Evolutionary conservation across 345 rosid species (phyloP).

Genomic region (Gossypium bickii): DNA sequence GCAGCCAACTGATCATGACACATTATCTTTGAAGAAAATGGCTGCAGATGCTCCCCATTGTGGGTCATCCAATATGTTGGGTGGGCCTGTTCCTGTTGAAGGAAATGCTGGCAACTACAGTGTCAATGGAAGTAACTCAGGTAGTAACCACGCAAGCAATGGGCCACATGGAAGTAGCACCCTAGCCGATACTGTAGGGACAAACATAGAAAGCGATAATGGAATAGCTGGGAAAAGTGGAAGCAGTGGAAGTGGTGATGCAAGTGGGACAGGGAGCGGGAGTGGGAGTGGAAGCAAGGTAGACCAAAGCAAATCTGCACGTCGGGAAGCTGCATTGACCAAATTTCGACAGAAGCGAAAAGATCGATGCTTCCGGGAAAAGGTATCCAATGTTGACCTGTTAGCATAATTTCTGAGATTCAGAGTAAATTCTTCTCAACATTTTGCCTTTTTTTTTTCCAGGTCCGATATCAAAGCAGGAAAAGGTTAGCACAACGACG

Average conservation of each 20-base stretch:
- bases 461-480: conserved; percentile 38
- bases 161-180: conserved; percentile 38
- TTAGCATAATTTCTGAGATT: background rate
- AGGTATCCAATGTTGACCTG: conserved; percentile 16
- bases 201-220: conserved; percentile 31
- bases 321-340: conserved; percentile 36
- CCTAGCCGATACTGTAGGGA: conserved; percentile 30
- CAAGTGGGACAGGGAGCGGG: conserved; percentile 27
- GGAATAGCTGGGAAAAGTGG: conserved; percentile 34
- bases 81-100: conserved; percentile 29
- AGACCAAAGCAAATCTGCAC: conserved; percentile 24
- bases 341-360: conserved; percentile 36
- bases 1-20: conserved; percentile 29
- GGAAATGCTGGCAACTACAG: conserved; percentile 39
- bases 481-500: conserved; percentile 32
- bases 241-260: conserved; percentile 34
- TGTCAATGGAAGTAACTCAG: conserved; percentile 43
- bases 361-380: conserved; percentile 38
- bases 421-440: background rate
- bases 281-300: conserved; percentile 27
- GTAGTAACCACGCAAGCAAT: conserved; percentile 48
- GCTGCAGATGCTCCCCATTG: conserved; percentile 38
- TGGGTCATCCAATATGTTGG: conserved; percentile 41
- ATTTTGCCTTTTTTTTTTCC: background rate
- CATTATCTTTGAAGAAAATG: conserved; percentile 29